Evolutionary conservation across 2,329 filamentous ascomycete species (phyloP), one percentile per base, ranked within the genome.

Genomic region (Cytospora leucostoma): DNA sequence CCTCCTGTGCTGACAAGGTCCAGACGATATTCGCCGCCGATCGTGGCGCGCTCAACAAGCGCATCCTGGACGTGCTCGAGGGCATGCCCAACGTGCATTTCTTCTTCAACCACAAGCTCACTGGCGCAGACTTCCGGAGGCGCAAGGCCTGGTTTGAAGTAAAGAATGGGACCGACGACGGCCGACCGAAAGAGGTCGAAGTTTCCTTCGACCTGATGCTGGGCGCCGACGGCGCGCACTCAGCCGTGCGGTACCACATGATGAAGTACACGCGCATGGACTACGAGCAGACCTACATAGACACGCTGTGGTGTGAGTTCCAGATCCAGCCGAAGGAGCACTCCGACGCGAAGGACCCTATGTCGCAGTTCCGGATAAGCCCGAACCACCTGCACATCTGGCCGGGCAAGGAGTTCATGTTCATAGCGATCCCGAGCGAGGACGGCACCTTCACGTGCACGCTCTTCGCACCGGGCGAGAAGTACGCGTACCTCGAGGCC

Each of bases 301-400:
- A 98, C 75, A 95, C 93, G 0, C 79, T 98, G 6, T 99, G 95
- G 95, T 98, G 94, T 75, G 95, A 99, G 73, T 98, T 99, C 73
- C 88, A 88, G 56, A 92, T 99, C 66, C 80, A 84, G 21, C 82
- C 91, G 1, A 75, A 75, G 35, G 66, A 75, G 2, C 69, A 70
- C 0, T 59, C 68, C 8, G 53, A 67, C 13, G 66, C 67, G 5
- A 68, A 72, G 34, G 73, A 76, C 40, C 68, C 74, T 17, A 69
- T 74, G 53, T 75, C 77, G 34, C 80, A 75, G 68, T 98, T 96
- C 73, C 82, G 83, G 55, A 95, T 98, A 69, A 95, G 92, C 0
- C 92, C 93, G 1, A 91, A 97, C 70, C 93, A 98, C 73, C 82
- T 99, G 1, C 95, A 99, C 76, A 99, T 99, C 73, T 99, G 95